Evolutionary conservation across 441 rosid genomes (phyloP), one percentile per base, ranked within the genome.

Genomic region (Mallotus japonicus): DNA sequence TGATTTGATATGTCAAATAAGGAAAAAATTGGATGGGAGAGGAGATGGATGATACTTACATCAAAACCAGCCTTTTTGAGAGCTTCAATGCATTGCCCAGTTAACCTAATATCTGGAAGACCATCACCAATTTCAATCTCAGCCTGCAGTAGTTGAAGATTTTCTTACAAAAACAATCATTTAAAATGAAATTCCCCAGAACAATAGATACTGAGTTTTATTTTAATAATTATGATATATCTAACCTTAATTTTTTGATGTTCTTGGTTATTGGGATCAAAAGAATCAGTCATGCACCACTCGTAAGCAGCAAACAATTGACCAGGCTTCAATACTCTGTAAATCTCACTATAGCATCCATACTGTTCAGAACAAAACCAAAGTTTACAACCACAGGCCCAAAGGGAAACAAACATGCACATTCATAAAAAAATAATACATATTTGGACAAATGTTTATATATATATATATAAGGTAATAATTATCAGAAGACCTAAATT

Each of bases 281-380:
- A 95, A 47, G 91, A 78, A 86, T 86, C 92, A 60, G 98, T 93
- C 98, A 95, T 89, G 88, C 99, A 95, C 99, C 99, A 95, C 74
- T 95, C 98, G 66, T 88, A 95, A 6, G 98, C 97, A 70, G 95
- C 97, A 75, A 95, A 95, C 77, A 68, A 82, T 73, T 93, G 44
- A 10, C 97, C 99, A 1, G 99, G 98, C 85, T 91, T 95, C 73
- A 95, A 67, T 78, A 95, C 95, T 79, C 99, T 82, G 85, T 78
- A 93, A 68, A 95, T 89, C 88, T 95, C 97, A 77, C 82, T 88
- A 92, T 95, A 95, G 92, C 98, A 95, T 74, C 97, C 97, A 81
- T 28, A 28, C 32, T 28, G 32, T 28, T 32, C 70, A 72, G 53
- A 61, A 70, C n/a, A 76, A 46, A 81, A 70, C 9, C 24, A 64